Evolutionary conservation across 139 green algal species (phyloP).

Genomic region (Penium margaritaceum): DNA sequence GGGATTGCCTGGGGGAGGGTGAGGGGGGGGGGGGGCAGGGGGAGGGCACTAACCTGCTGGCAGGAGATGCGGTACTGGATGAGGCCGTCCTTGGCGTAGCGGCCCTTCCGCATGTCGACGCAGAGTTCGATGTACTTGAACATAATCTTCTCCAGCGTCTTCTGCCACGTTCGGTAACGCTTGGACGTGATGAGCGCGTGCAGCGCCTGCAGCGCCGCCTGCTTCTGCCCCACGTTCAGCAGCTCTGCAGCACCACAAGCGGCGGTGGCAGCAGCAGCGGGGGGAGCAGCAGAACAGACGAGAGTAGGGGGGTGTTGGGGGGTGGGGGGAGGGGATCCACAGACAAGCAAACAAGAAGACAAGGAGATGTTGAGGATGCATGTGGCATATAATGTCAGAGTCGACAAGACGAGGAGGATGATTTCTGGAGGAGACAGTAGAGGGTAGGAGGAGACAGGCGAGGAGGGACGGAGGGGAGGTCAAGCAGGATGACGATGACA

Average conservation of each 20-base stretch:
- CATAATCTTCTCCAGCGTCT: constrained; percentile 88
- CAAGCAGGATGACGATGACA: no score
- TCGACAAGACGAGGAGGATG: neutral
- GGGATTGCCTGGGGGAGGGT: no score
- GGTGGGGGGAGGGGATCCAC: no score
- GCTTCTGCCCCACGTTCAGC: constrained; percentile 77
- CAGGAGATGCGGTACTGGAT: constrained; percentile 97
- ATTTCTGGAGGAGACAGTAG: no score
- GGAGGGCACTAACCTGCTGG: constrained; percentile 59
- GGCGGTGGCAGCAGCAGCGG: neutral
- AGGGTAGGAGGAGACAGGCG: no score
- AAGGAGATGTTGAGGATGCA: neutral
- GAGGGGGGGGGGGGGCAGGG: no score
- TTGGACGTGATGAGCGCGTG: constrained; percentile 95
- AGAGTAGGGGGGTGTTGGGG: neutral
- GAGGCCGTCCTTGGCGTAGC: constrained; percentile 92
- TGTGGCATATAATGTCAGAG: no score
- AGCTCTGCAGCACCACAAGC: constrained; percentile 76
- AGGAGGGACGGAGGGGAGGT: no score
- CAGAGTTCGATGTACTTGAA: constrained; percentile 79
- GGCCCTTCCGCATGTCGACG: constrained; percentile 61
- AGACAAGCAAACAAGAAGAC: neutral
- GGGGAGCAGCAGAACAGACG: neutral
- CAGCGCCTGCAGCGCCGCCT: constrained; percentile 75
- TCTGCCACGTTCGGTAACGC: constrained; percentile 88